Percentiles rank a stretch among this genome's conserved stretches.
Conservation (phyloP, 2,329 filamentous ascomycete genomes). For the Apiospora hydei region DNA sequence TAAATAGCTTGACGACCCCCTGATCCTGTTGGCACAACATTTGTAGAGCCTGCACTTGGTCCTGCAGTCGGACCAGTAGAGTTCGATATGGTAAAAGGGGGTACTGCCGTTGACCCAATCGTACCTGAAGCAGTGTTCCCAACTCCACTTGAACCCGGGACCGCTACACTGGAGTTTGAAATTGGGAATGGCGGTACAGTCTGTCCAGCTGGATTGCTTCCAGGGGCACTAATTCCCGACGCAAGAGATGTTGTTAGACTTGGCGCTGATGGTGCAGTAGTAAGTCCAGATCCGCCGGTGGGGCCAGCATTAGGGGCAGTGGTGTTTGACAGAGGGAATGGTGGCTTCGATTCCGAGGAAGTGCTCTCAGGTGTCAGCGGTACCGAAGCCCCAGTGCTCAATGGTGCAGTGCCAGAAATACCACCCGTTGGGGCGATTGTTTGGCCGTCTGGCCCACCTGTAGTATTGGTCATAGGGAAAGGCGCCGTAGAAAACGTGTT, state of each 20-base stretch:
- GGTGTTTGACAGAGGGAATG: constrained; percentile 33
- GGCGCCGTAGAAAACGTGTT: constrained; percentile 28
- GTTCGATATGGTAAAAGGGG: constrained; percentile 17
- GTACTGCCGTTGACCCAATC: constrained; percentile 9
- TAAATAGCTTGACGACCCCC: neutral
- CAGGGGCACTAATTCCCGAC: constrained; percentile 24
- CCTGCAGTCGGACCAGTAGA: neutral
- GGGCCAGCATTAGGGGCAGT: constrained; percentile 28
- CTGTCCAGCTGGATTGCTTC: constrained; percentile 29
- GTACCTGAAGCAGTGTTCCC: constrained; percentile 7
- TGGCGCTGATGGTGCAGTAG: constrained; percentile 22
- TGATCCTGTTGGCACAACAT: neutral
- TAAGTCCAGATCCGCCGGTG: constrained; percentile 25
- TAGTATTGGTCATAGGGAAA: constrained; percentile 31
- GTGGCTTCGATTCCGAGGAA: constrained; percentile 26
- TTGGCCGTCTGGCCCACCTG: constrained; percentile 27
- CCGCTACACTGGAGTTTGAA: constrained; percentile 32
- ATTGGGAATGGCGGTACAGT: constrained; percentile 31
- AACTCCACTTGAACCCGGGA: constrained; percentile 24
- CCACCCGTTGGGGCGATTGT: constrained; percentile 27
- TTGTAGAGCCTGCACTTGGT: neutral
- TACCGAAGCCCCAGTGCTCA: constrained; percentile 17
- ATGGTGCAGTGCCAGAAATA: constrained; percentile 7
- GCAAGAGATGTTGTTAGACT: neutral
- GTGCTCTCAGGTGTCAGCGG: constrained; percentile 6